Percentiles rank a stretch among this genome's conserved stretches.
These are phyloP conservation scores for Fusarium bactridioides DNA, from an alignment of 2,329 filamentous ascomycete species.

Conservation along the genomic window DNA sequence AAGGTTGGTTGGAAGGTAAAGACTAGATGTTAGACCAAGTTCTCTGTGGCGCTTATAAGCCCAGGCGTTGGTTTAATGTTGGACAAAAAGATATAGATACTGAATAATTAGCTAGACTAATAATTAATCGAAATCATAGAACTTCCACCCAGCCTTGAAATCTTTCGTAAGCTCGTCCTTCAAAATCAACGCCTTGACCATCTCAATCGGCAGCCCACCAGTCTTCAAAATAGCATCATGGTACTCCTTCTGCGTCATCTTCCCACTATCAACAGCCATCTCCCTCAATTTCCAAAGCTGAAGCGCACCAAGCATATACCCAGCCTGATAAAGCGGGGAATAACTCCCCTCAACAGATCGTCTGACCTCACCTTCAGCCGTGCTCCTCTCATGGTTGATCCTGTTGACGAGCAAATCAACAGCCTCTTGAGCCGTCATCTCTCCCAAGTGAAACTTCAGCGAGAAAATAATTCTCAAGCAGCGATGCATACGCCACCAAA, in stretches of 20 bases:
- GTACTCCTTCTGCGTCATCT: conserved; percentile 23
- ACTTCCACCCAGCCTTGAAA: conserved; percentile 26
- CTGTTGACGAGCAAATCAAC: conserved; percentile 11
- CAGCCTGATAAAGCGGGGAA: conserved; percentile 26
- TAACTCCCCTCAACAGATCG: conserved; percentile 26
- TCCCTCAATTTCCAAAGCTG: conserved; percentile 28
- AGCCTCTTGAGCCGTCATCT: conserved; percentile 30
- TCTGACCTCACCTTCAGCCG: conserved; percentile 21
- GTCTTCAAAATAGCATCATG: conserved; percentile 26
- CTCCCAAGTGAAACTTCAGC: conserved; percentile 16
- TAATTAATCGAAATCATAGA: conserved; percentile 27
- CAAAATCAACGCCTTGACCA: conserved; percentile 23
- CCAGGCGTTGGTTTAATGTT: fast-evolving
- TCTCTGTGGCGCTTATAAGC: fast-evolving
- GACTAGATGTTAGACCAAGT: conserved; percentile 20
- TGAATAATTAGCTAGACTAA: not conserved
- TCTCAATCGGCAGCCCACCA: conserved; percentile 23
- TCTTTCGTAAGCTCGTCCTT: conserved; percentile 13
- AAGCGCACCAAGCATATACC: conserved; percentile 23
- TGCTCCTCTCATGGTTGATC: conserved; percentile 24
- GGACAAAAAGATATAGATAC: not conserved
- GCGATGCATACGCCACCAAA: conserved; percentile 32
- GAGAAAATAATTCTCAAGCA: conserved; percentile 22
- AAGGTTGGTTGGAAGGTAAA: conserved; percentile 32
- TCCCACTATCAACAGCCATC: conserved; percentile 13